Evolutionary conservation across 1,139 yeast genomes (phyloP).

Genomic region (Zygoascus sp.): DNA sequence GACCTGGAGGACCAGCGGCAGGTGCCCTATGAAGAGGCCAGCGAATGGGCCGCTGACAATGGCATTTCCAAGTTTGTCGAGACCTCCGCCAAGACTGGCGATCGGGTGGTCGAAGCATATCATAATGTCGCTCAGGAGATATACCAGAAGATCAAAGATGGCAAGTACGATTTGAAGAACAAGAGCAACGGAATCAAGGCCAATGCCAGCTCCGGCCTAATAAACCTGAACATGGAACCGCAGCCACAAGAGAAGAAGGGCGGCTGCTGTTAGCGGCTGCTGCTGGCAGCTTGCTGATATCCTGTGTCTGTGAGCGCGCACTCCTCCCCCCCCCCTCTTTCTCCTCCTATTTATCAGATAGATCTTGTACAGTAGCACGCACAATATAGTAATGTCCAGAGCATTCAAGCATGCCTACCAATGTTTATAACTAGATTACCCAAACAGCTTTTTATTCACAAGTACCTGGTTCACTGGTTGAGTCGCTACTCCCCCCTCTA

Average conservation of each 20-base stretch:
- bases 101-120: conserved; percentile 86
- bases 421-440: no score
- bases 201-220: conserved; percentile 21
- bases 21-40: conserved; percentile 75
- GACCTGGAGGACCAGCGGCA: conserved; percentile 70
- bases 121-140: conserved; percentile 76
- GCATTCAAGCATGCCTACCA: no score
- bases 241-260: conserved; percentile 8
- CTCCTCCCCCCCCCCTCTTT: background rate
- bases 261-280: conserved; percentile 9
- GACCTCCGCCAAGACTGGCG: conserved; percentile 85
- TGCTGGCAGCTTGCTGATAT: no score
- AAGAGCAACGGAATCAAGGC: conserved; percentile 31
- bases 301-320: no score
- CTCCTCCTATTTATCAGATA: background rate
- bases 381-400: no score
- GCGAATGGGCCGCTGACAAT: conserved; percentile 74
- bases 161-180: conserved; percentile 32
- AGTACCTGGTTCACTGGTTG: no score
- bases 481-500: no score
- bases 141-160: conserved; percentile 33
- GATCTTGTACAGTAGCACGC: no score
- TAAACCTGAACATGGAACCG: conserved; percentile 24
- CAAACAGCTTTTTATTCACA: no score
- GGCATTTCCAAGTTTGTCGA: conserved; percentile 88